Conservation (phyloP, 2,329 filamentous ascomycete species). For the Fusarium setosum region DNA sequence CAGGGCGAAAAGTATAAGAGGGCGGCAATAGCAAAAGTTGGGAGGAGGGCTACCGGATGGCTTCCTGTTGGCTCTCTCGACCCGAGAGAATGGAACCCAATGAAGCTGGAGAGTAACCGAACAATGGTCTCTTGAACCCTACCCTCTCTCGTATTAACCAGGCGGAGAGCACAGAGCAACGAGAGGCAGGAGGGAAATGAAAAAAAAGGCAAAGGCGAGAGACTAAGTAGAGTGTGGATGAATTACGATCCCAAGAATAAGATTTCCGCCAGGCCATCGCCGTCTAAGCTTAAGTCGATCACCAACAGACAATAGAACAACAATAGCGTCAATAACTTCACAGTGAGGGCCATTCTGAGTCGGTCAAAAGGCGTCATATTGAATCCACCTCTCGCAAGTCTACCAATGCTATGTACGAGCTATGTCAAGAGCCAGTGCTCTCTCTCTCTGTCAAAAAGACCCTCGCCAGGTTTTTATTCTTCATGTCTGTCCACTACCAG, state of each 20-base stretch:
- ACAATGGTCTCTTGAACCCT: slow-evolving; percentile 23
- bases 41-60: slow-evolving; percentile 4
- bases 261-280: neutral
- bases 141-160: slow-evolving; percentile 10
- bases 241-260: neutral
- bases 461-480: neutral
- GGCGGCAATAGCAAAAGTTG: neutral
- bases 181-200: neutral
- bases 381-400: slow-evolving; percentile 16
- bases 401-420: slow-evolving; percentile 24
- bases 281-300: slow-evolving; percentile 1
- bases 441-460: too few species aligned
- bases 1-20: neutral
- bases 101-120: slow-evolving; percentile 1
- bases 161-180: neutral
- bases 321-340: neutral
- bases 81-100: slow-evolving; percentile 33
- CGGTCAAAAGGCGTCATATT: slow-evolving; percentile 11
- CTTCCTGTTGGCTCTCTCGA: slow-evolving; percentile 36
- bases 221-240: neutral
- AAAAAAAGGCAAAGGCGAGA: neutral
- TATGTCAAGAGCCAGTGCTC: neutral
- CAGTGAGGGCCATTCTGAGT: neutral
- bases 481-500: neutral
- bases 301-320: neutral